Base-by-base conservation (phyloP, 208 protist species). In the Trypanosoma rangeli region DNA sequence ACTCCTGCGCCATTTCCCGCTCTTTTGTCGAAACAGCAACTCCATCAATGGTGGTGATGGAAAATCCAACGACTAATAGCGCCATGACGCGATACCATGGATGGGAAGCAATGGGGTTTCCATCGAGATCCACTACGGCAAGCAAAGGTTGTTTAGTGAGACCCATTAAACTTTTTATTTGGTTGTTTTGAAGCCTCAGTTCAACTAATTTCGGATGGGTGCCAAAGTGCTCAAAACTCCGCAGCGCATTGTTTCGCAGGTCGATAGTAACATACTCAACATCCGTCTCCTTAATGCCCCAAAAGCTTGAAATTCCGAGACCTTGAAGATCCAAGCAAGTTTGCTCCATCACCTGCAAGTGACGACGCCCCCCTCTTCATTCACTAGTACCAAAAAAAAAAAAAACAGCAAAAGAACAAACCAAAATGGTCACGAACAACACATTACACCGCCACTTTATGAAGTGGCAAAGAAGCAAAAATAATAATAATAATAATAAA, bases 41-140 rank as follows among this genome's bases (percentile, higher is more conserved):
- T 2, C 79, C 85, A 62, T 96, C 87, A 13, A 96, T 84, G 0
- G 48, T 64, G 31, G 55, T 73, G 2, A 96, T 42, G n/a, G 85
- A 84, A 53, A 86, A 86, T 22, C 90, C 87, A 46, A 93, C 76
- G 20, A 71, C 79, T 39, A 91, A 56, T 4, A 94, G 74, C 12
- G 73, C 78, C 90, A 96, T 96, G 20, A 94, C 68, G 5, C 87
- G 87, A 52, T 94, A 88, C 57, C 80, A 84, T 26, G 90, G 87
- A 56, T 96, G 84, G 15, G 70, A 42, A 4, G 82, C 70, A 46
- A 94, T 82, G 3, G 88, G 86, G 46, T 89, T 92, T 15, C 87
- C 90, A 13, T 71, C 49, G 24, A 96, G 77, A 31, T 78, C 53
- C 8, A 96, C 50, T 4, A 70, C 64, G 9, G 80, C 46, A 31